These are phyloP conservation scores for Penicillium sp. DNA, from an alignment of 2,329 filamentous ascomycete genomes.

Conservation along the genomic window DNA sequence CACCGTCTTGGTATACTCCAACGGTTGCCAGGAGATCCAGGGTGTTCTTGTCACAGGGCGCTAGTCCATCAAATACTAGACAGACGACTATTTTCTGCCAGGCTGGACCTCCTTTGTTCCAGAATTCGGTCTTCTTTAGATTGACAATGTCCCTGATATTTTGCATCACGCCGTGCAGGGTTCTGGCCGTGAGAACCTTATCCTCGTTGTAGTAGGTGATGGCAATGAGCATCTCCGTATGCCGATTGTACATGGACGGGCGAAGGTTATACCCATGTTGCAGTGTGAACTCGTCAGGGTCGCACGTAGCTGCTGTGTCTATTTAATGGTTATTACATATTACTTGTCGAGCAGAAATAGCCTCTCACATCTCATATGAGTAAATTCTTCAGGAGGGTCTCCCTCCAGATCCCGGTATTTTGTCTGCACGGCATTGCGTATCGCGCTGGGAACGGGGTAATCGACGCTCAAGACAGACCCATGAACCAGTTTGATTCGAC, in stretches of 20 bases:
- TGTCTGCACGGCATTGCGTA: conserved; percentile 13
- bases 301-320: conserved; percentile 89
- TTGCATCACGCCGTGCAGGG: conserved; percentile 92
- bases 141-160: conserved; percentile 97
- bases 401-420: conserved; percentile 14
- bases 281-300: conserved; percentile 92
- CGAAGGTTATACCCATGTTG: conserved; percentile 97
- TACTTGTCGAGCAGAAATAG: background rate
- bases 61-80: conserved; percentile 91
- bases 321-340: background rate
- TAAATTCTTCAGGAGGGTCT: conserved; percentile 14
- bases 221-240: conserved; percentile 89
- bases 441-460: conserved; percentile 14
- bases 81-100: conserved; percentile 99
- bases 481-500: conserved; percentile 14
- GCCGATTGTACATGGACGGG: conserved; percentile 93
- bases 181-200: conserved; percentile 81
- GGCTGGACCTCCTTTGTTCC: conserved; percentile 93
- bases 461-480: conserved; percentile 14
- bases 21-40: conserved; percentile 86
- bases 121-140: conserved; percentile 95
- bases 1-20: conserved; percentile 90
- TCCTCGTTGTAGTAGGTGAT: conserved; percentile 99
- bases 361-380: conserved; percentile 15
- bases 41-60: conserved; percentile 89